Conservation (phyloP, 108 stramenopile species). For the Chaetoceros muelleri region DNA sequence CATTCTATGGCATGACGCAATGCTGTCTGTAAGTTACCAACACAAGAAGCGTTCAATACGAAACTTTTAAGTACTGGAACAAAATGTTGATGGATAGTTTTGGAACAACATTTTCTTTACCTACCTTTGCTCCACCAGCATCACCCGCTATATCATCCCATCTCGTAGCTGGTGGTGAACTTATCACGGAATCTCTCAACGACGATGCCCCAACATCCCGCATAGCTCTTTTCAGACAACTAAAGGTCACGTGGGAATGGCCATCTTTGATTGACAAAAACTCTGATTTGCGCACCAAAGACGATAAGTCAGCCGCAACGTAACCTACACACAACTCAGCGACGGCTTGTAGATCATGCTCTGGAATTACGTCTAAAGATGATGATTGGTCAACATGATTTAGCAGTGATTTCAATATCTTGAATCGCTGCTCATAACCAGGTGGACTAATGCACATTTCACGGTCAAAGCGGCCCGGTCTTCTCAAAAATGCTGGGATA, state of each 20-base stretch:
- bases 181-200: slow-evolving; percentile 56
- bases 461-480: slow-evolving; percentile 64
- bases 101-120: neutral
- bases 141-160: slow-evolving; percentile 83
- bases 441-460: slow-evolving; percentile 62
- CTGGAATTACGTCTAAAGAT: slow-evolving; percentile 2
- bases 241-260: neutral
- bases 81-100: neutral
- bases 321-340: slow-evolving; percentile 75
- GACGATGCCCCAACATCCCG: slow-evolving; percentile 37
- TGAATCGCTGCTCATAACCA: slow-evolving; percentile 30
- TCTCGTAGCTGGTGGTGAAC: slow-evolving; percentile 50
- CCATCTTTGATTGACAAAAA: slow-evolving; percentile 15
- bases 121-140: slow-evolving; percentile 65
- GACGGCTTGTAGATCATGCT: slow-evolving; percentile 24
- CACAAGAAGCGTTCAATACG: no score
- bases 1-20: slow-evolving; percentile 76
- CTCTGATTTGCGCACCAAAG: slow-evolving; percentile 49
- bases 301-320: slow-evolving; percentile 68
- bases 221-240: slow-evolving; percentile 20
- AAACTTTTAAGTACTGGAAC: neutral
- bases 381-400: neutral
- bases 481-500: slow-evolving; percentile 51
- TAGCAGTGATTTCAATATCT: slow-evolving; percentile 32
- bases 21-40: slow-evolving; percentile 27